Conservation (phyloP, 805 yeast genomes). For the Kluyveromyces siamensis region DNA sequence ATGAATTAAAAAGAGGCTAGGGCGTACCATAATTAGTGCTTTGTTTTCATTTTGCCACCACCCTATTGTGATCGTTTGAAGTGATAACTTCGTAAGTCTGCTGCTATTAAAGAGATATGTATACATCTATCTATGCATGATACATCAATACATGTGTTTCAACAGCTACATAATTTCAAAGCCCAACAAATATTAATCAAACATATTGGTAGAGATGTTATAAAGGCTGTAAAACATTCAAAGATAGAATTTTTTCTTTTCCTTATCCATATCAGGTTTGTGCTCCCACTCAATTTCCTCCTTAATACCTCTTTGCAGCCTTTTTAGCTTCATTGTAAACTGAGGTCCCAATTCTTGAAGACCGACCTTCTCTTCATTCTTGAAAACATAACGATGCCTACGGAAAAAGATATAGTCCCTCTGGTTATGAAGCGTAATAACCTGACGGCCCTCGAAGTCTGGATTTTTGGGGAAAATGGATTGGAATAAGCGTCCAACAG, state of each 20-base stretch:
- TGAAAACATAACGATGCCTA: slow-evolving; percentile 86
- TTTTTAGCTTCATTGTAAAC: slow-evolving; percentile 78
- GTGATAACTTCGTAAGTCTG: neutral
- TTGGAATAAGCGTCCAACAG: slow-evolving; percentile 88
- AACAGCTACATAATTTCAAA: neutral
- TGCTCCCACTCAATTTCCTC: slow-evolving; percentile 97
- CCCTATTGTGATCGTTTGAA: neutral
- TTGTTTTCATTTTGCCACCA: neutral
- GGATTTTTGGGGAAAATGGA: slow-evolving; percentile 88
- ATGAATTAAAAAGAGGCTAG: neutral
- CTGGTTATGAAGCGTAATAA: slow-evolving; percentile 90
- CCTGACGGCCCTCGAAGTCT: slow-evolving; percentile 92
- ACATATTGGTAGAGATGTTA: neutral
- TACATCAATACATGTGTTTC: neutral
- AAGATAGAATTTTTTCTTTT: slow-evolving; percentile 83
- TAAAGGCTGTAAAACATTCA: slow-evolving; percentile 23
- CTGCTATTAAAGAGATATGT: neutral
- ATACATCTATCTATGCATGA: too few species aligned
- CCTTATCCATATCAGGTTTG: slow-evolving; percentile 92
- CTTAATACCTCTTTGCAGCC: slow-evolving; percentile 84
- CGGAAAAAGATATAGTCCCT: slow-evolving; percentile 93
- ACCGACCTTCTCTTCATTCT: slow-evolving; percentile 87
- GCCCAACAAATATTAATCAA: neutral
- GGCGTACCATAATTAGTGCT: neutral
- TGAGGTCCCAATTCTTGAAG: slow-evolving; percentile 96